Evolutionary conservation across 2,329 filamentous ascomycete genomes (phyloP).

Genomic region (Huntiella bhutanensis): DNA sequence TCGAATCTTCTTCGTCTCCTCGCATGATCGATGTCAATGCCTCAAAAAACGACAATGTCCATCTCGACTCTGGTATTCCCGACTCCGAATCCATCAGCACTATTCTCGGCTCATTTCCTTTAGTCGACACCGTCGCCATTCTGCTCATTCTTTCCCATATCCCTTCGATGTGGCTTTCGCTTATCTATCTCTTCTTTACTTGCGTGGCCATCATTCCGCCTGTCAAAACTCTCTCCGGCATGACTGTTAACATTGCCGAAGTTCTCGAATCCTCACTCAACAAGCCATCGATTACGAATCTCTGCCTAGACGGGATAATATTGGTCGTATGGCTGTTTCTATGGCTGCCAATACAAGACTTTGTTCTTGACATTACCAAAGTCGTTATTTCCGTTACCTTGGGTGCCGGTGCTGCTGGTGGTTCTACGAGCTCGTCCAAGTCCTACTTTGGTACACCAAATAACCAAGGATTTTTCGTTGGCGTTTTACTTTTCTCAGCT

Average conservation of each 20-base stretch:
- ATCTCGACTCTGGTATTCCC: constrained; percentile 53
- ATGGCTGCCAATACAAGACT: constrained; percentile 71
- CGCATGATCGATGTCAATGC: constrained; percentile 53
- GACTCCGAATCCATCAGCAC: constrained; percentile 50
- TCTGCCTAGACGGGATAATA: constrained; percentile 20
- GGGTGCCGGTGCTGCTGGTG: constrained; percentile 35
- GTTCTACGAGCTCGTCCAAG: background rate
- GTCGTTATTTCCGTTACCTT: constrained; percentile 83
- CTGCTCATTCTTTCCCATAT: constrained; percentile 89
- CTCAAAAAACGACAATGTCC: constrained; percentile 46
- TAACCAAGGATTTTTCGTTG: constrained; percentile 22
- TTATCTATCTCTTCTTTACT: constrained; percentile 84
- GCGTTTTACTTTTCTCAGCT: constrained; percentile 2
- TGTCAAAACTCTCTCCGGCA: constrained; percentile 54
- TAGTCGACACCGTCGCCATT: constrained; percentile 90
- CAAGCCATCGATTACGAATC: constrained; percentile 57
- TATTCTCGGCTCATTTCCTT: constrained; percentile 73
- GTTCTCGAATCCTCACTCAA: constrained; percentile 78
- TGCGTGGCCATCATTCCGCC: constrained; percentile 83
- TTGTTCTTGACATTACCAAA: constrained; percentile 77
- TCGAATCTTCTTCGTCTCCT: constrained; percentile 25
- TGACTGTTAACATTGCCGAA: constrained; percentile 71
- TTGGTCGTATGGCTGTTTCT: constrained; percentile 52
- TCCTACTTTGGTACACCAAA: constrained; percentile 35
- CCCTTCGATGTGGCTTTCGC: constrained; percentile 68